Conservation (phyloP, 306 rosid genomes). For the Medicago ruthenica region DNA sequence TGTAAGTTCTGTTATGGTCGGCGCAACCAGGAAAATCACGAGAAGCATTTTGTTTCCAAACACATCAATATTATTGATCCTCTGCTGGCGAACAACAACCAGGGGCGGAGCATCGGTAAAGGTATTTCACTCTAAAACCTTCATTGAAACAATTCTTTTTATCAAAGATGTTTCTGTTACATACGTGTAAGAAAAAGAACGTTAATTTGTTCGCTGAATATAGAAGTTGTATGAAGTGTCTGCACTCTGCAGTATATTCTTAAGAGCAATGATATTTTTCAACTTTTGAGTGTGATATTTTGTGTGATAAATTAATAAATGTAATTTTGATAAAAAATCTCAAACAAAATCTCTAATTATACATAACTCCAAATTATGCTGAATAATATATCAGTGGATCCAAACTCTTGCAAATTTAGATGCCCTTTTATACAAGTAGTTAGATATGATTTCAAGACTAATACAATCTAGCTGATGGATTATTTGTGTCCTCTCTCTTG, state of each 20-base stretch:
- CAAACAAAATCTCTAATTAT: not conserved
- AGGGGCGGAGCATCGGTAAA: constrained; percentile 83
- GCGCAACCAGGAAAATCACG: constrained; percentile 53
- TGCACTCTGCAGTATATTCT: not conserved
- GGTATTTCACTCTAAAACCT: constrained; percentile 50
- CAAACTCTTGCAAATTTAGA: constrained; percentile 17
- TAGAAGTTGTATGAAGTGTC: constrained; percentile 14
- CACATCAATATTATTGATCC: constrained; percentile 80
- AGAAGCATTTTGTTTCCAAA: constrained; percentile 66
- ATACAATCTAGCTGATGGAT: not conserved
- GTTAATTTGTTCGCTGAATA: constrained; percentile 15
- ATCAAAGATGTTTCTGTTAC: constrained; percentile 15
- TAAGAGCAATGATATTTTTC: not conserved
- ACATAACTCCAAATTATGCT: constrained; percentile 7
- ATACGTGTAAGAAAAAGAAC: not conserved
- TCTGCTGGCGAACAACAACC: constrained; percentile 72
- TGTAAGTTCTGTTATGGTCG: constrained; percentile 66
- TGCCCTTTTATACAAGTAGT: not conserved
- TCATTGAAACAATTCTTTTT: not conserved
- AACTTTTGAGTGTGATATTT: not conserved
- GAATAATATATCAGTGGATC: not conserved
- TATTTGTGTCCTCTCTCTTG: not conserved
- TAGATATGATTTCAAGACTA: not conserved
- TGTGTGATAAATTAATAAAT: not conserved
- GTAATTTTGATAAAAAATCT: not conserved